Evolutionary conservation across 495 filamentous ascomycete genomes (phyloP), one percentile per base, ranked within the genome.

Genomic region (Talaromyces adpressus): DNA sequence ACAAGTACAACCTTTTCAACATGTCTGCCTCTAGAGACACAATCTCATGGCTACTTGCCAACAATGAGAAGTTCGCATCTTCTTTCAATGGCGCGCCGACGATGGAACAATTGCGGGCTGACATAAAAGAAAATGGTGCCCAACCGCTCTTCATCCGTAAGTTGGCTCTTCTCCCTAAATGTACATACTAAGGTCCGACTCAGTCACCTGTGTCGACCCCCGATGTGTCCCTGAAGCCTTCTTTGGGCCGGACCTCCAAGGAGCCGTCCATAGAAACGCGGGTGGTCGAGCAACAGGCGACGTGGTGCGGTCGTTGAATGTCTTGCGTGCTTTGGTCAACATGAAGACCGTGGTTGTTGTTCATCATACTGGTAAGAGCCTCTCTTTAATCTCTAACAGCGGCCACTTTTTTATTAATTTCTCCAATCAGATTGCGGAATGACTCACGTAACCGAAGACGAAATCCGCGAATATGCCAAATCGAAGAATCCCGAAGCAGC

Each of bases 181-280:
- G 25, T 27, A 29, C 51, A 29, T 18, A 54, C 51, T 23, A 4
- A 54, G 0, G 23, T 54, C 23, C 9, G 25, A 16, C 51, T 2
- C n/a, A 58, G 56, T 58, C 27, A 58, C 56, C 56, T 58, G 56
- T 25, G 56, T 58, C 56, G 56, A 58, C 56, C 56, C 52, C 30
- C 56, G 56, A 32, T 58, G 56, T 36, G 56, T 58, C 27, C 56
- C 56, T 22, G 56, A 58, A 36, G 27, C 27, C 27, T 58, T 58
- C 56, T 58, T 58, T 36, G 56, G 56, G 6, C 56, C 30, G 9
- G 56, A 58, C 5, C 4, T 58, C 12, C 14, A 4, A 8, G 56
- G 23, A 18, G 56, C 56, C 29, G 56, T 58, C 14, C 22, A 8
- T 12, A n/a, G 56, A 25, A 58, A 58, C 16, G 56, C 56, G 6